Percentiles rank a stretch among this genome's conserved stretches.
These are phyloP conservation scores for Closterium sp. DNA, from an alignment of 139 green algal genomes.

Conservation along the genomic window DNA sequence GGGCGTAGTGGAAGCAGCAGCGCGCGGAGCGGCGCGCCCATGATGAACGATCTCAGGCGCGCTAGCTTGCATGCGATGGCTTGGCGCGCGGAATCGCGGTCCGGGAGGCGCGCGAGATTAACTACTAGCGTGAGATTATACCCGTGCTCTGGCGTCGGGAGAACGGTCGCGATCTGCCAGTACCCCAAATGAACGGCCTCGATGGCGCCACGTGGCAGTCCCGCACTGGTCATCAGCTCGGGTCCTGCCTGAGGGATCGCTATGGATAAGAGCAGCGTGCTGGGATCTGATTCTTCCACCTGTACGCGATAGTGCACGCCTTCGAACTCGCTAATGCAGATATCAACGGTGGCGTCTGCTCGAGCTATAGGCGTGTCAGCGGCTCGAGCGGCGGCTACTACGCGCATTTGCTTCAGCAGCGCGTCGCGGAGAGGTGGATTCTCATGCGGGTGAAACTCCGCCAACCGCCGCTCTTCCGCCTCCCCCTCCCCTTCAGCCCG, in stretches of 20 bases:
- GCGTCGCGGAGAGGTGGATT: background rate
- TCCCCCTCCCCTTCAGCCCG: background rate
- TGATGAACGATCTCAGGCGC: background rate
- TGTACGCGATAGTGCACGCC: background rate
- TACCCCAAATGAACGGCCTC: background rate
- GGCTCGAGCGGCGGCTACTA: background rate
- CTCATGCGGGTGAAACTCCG: background rate
- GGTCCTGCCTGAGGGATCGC: background rate
- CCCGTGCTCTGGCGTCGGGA: background rate
- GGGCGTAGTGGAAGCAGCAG: background rate
- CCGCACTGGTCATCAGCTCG: background rate
- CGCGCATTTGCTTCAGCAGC: background rate
- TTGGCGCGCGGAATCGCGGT: background rate
- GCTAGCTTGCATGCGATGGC: background rate
- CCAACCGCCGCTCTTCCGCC: background rate
- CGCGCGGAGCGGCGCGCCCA: background rate
- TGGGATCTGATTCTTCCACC: background rate
- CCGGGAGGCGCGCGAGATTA: background rate
- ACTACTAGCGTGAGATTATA: constrained; percentile 8
- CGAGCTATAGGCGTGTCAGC: background rate
- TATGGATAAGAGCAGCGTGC: background rate
- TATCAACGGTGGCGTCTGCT: background rate
- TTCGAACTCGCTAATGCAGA: background rate
- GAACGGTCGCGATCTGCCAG: background rate
- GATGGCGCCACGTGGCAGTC: background rate